These are phyloP conservation scores for Botrytis aclada DNA, from an alignment of 2,329 filamentous ascomycete species.

Conservation along the genomic window DNA sequence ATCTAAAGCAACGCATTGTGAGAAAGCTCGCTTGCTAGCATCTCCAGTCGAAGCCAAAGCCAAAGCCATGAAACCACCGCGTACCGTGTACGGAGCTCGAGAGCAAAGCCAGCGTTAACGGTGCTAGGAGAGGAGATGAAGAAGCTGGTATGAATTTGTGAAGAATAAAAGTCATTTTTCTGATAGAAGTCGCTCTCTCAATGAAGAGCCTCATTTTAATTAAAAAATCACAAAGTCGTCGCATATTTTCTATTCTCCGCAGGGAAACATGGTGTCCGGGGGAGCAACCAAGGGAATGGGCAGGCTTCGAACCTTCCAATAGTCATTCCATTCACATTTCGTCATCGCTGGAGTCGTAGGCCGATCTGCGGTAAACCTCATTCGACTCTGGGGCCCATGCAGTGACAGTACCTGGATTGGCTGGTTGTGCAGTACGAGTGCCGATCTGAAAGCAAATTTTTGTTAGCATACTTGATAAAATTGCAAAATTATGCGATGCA, in stretches of 20 bases:
- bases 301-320: background rate
- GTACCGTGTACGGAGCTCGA: background rate
- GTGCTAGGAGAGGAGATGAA: background rate
- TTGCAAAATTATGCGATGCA: background rate
- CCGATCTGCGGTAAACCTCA: background rate
- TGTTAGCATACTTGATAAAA: background rate
- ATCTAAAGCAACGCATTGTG: background rate
- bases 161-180: background rate
- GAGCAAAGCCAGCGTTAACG: background rate
- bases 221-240: background rate
- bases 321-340: background rate
- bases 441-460: background rate
- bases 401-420: background rate
- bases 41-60: background rate
- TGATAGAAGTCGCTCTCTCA: background rate
- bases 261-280: background rate
- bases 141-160: background rate
- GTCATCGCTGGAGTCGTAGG: conserved; percentile 16
- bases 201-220: background rate
- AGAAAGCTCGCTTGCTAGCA: background rate
- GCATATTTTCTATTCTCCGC: too few relatives aligned
- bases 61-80: background rate
- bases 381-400: conserved; percentile 6
- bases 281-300: background rate
- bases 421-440: background rate